These are phyloP conservation scores for Suhomyces vadensis DNA, from an alignment of 805 yeast species.

Conservation along the genomic window DNA sequence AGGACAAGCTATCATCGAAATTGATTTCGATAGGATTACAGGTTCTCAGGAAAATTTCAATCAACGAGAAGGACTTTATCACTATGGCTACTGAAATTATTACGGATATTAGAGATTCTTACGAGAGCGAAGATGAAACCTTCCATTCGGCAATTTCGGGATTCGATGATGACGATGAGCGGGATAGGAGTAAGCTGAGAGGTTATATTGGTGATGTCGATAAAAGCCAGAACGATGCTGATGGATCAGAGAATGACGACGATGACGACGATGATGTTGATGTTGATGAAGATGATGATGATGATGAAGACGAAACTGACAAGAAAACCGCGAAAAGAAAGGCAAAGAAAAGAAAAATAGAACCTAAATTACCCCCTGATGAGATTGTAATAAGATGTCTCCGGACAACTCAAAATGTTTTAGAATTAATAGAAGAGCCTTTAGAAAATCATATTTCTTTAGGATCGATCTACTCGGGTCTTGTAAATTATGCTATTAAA, in stretches of 20 bases:
- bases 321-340: conserved; percentile 31
- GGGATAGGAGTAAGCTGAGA: conserved; percentile 34
- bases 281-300: conserved; percentile 23
- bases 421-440: conserved; percentile 66
- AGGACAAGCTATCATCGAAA: conserved; percentile 55
- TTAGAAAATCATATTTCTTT: conserved; percentile 64
- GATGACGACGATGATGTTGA: conserved; percentile 24
- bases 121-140: conserved; percentile 39
- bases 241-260: conserved; percentile 37
- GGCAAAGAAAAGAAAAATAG: conserved; percentile 34
- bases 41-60: conserved; percentile 69
- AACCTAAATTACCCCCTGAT: conserved; percentile 43
- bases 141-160: conserved; percentile 28
- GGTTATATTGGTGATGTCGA: conserved; percentile 20
- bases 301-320: conserved; percentile 29
- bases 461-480: conserved; percentile 68
- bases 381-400: conserved; percentile 63
- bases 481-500: conserved; percentile 73
- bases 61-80: conserved; percentile 80
- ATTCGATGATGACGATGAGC: conserved; percentile 22
- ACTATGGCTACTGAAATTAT: conserved; percentile 83
- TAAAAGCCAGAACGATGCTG: conserved; percentile 24
- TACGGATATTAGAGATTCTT: conserved; percentile 77
- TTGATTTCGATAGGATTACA: conserved; percentile 57
- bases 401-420: conserved; percentile 63